Evolutionary conservation across 2,329 filamentous ascomycete species (phyloP), one percentile per base, ranked within the genome.

Genomic region (Leptographium wingfieldii): DNA sequence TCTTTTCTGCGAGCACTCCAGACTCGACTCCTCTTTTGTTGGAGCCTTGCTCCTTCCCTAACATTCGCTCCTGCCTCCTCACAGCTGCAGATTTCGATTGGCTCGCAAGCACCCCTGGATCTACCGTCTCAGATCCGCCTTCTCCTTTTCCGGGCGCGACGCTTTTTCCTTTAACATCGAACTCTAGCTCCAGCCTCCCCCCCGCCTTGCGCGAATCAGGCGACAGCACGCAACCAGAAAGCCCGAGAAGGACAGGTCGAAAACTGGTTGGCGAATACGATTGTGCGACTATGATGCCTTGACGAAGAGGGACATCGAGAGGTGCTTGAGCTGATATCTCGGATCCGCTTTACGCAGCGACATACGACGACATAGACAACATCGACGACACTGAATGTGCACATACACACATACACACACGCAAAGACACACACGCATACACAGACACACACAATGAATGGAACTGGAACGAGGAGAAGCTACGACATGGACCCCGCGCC

Each of bases 401-500:
- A 40, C 35, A 38, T 10, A 38, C 35, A 38, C 35, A 38, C 35
- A 38, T 10, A 5, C 35, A 6, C 38, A 16, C 38, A 16, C 38
- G 14, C 38, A 40, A 4, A 40, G 12, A 16, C 38, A 16, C 38
- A 6, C 38, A 40, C 2, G 6, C 38, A 40, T 40, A 40, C 35
- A 38, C 38, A 40, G 2, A 40, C 1, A 40, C 38, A 40, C 38
- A 64, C 52, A 63, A 76, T 77, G 75, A 76, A 74, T 65, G 71
- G 69, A 65, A 67, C 69, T 60, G 68, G 68, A 60, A 68, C 70
- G 63, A 67, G 68, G 63, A 65, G 67, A 62, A 69, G 68, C 51
- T 72, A 72, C 64, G 72, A 71, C 67, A 73, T 72, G 61, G 70
- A 69, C 61, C 67, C 63, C 64, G 69, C 64, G 54, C 65, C 63